Evolutionary conservation across 192 early-diverging fungal species (phyloP), one percentile per base, ranked within the genome.

Genomic region (Neocallimastix lanati): DNA sequence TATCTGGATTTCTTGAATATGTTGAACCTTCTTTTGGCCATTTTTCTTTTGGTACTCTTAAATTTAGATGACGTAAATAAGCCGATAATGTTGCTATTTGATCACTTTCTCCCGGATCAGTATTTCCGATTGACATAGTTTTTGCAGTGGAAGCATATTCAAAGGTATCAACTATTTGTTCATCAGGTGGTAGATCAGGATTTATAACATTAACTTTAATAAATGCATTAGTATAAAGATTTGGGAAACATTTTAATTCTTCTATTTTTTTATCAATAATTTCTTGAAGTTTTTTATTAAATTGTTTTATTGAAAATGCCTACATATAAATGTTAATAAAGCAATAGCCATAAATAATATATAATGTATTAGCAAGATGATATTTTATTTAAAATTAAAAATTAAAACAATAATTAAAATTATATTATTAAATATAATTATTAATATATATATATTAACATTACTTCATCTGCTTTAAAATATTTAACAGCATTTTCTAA

Each of bases 391-490:
- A n/a, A n/a, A n/a, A n/a, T n/a, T 33, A 33, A 33, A 6, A 33
- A 33, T 33, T 6, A 33, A 6, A 33, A 33, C 11, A 33, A 33
- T 33, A 33, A 33, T 33, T 6, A 33, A 6, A 33, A 33, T 33
- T 6, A 33, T 33, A 33, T 6, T 33, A 33, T 6, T 33, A 33
- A 33, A 6, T 33, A 33, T 33, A 33, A 33, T 33, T 33, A 33
- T 33, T 6, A 33, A 33, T 33, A n/a, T n/a, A n/a, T n/a, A n/a
- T n/a, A n/a, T n/a, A n/a, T 37, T 37, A 14, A 37, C 13, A 25
- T 78, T 83, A 92, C 92, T 85, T 94, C 91, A 80, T 96, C 94
- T 6, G 93, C 93, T n/a, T 92, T 93, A 87, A 94, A 96, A 13
- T 91, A 78, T 35, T 88, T 85, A 76, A 87, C 86, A 0, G 92